Conservation (phyloP, 1,284 basidiomycete genomes). For the Quambalaria eucalypti region DNA sequence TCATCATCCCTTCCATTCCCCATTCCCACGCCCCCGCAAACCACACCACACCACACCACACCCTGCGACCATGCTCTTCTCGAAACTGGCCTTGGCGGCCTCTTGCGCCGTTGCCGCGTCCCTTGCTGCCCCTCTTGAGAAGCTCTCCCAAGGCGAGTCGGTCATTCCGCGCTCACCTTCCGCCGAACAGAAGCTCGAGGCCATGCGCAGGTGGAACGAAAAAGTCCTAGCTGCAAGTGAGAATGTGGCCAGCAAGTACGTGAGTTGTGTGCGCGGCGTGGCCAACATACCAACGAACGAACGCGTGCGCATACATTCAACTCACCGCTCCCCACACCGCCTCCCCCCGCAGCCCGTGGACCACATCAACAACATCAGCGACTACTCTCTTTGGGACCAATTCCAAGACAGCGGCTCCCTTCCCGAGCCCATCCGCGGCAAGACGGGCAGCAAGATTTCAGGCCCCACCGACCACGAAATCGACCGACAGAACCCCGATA, state of each 20-base stretch:
- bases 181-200: background rate
- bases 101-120: background rate
- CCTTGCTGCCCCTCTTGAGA: background rate
- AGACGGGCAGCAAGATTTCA: conserved; percentile 4
- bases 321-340: too few relatives aligned
- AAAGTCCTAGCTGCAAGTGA: background rate
- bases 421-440: conserved; percentile 10
- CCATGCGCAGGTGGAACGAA: background rate
- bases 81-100: background rate
- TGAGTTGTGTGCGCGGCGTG: too few relatives aligned
- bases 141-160: background rate
- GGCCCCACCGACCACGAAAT: conserved; percentile 6
- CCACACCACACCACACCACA: background rate
- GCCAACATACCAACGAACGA: too few relatives aligned
- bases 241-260: background rate
- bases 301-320: too few relatives aligned
- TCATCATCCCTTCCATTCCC: too few relatives aligned
- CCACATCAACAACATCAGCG: conserved; percentile 1
- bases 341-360: too few relatives aligned
- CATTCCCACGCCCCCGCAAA: too few relatives aligned
- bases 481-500: conserved; percentile 45
- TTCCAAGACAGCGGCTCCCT: conserved; percentile 4
- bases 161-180: background rate
- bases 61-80: background rate
- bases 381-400: conserved; percentile 3